phyloP scores from a whole-genome alignment of 257 asterid genomes.

The Fraxinus anomala region DNA sequence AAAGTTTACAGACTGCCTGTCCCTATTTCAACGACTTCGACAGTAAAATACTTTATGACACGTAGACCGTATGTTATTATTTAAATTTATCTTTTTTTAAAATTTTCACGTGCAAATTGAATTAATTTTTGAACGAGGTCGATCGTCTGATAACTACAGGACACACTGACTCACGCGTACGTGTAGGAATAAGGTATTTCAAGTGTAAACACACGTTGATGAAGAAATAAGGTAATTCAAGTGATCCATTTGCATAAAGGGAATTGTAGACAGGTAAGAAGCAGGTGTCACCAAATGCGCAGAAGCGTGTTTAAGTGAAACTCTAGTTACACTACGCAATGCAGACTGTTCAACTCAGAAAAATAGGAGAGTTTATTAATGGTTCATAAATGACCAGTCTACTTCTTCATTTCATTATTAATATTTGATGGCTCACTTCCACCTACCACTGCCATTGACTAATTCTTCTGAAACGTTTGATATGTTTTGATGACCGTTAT shows the following conservation, averaged over 20 bases:
- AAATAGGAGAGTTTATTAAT: neutral
- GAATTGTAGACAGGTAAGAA: neutral
- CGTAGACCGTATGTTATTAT: neutral
- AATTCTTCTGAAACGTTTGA: too few relatives aligned
- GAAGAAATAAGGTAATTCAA: too few relatives aligned
- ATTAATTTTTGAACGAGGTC: too few relatives aligned
- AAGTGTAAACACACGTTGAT: too few relatives aligned
- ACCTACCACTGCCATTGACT: neutral
- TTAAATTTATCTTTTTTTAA: neutral
- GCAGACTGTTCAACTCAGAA: neutral
- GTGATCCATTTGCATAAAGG: too few relatives aligned
- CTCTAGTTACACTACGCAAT: neutral
- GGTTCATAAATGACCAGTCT: neutral
- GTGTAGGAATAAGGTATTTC: neutral
- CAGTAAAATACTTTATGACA: too few relatives aligned
- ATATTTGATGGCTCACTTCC: neutral
- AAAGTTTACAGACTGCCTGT: too few relatives aligned
- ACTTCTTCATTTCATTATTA: neutral
- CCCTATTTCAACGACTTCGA: too few relatives aligned
- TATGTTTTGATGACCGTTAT: too few relatives aligned
- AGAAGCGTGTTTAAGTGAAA: neutral
- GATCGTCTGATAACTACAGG: too few relatives aligned
- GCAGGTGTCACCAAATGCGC: neutral
- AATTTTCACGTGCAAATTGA: too few relatives aligned
- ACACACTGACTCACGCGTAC: neutral